A percentile compares a stretch with the other conserved stretches of the same genome.
Conservation (phyloP, 78 protist genomes). For the Tieghemostelium lacteum region DNA sequence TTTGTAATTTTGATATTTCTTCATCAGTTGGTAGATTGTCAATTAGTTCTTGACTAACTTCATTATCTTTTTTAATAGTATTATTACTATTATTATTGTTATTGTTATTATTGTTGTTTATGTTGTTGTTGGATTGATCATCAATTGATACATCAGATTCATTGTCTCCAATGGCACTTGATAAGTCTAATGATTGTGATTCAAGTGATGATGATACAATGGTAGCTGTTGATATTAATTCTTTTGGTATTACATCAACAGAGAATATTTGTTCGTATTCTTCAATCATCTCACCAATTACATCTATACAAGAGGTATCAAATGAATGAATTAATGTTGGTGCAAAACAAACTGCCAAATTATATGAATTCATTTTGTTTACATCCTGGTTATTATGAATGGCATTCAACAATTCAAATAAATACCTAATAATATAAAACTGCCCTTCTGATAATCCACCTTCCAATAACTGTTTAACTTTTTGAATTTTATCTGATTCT, state of each 20-base stretch:
- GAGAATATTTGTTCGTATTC: conserved; percentile 39
- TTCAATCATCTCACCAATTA: conserved; percentile 34
- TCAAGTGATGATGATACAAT: neutral
- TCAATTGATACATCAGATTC: neutral
- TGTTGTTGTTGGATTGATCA: neutral
- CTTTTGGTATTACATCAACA: conserved; percentile 9
- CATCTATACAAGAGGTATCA: conserved; percentile 40
- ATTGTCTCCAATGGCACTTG: neutral
- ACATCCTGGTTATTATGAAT: neutral
- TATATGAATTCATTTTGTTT: conserved; percentile 37
- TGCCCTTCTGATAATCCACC: conserved; percentile 18
- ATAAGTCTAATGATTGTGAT: neutral
- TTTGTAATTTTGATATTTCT: neutral
- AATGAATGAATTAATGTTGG: conserved; percentile 63
- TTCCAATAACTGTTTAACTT: conserved; percentile 8
- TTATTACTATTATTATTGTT: neutral
- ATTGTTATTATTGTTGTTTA: neutral
- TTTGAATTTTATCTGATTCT: conserved; percentile 3
- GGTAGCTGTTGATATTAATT: too few species aligned
- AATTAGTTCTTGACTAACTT: neutral
- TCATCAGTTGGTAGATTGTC: neutral
- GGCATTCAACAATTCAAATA: conserved; percentile 64
- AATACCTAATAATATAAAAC: conserved; percentile 39
- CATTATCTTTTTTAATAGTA: neutral
- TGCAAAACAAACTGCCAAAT: conserved; percentile 72